These are phyloP conservation scores for Beta lomatogona DNA, from an alignment of 179 eudicot genomes.

Conservation along the genomic window DNA sequence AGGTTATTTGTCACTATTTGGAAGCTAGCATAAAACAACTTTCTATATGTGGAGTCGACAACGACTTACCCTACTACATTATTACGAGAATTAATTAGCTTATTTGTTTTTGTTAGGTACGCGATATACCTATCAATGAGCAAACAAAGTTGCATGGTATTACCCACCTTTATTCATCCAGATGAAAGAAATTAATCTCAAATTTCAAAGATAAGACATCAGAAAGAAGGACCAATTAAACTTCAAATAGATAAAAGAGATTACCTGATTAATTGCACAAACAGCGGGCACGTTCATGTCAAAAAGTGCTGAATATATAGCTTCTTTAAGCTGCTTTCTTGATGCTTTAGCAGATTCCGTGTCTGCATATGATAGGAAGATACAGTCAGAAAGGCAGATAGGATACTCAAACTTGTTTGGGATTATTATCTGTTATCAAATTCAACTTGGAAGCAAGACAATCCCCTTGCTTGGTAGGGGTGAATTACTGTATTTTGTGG, in stretches of 20 bases:
- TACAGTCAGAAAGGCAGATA: conserved; percentile 10
- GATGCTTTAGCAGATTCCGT: conserved; percentile 71
- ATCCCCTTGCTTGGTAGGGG: conserved; percentile 1
- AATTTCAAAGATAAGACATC: background rate
- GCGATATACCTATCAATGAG: too few relatives aligned
- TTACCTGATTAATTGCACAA: conserved; percentile 88
- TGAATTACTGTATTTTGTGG: background rate
- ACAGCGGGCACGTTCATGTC: conserved; percentile 92
- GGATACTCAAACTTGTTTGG: background rate
- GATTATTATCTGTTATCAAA: background rate
- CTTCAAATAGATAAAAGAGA: background rate
- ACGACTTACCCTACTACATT: too few relatives aligned
- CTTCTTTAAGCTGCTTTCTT: conserved; percentile 74
- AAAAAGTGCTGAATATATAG: conserved; percentile 72
- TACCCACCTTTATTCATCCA: background rate
- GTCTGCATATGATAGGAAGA: conserved; percentile 44
- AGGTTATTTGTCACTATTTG: too few relatives aligned
- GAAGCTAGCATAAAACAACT: too few relatives aligned
- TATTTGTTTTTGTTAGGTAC: too few relatives aligned
- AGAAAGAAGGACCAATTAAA: background rate
- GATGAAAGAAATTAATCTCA: background rate
- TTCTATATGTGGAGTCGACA: too few relatives aligned
- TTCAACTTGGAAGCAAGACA: background rate
- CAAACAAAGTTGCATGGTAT: background rate
- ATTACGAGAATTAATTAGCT: too few relatives aligned